Evolutionary conservation across 192 early-diverging fungal species (phyloP).

Genomic region (Fimicolochytrium jonesii): DNA sequence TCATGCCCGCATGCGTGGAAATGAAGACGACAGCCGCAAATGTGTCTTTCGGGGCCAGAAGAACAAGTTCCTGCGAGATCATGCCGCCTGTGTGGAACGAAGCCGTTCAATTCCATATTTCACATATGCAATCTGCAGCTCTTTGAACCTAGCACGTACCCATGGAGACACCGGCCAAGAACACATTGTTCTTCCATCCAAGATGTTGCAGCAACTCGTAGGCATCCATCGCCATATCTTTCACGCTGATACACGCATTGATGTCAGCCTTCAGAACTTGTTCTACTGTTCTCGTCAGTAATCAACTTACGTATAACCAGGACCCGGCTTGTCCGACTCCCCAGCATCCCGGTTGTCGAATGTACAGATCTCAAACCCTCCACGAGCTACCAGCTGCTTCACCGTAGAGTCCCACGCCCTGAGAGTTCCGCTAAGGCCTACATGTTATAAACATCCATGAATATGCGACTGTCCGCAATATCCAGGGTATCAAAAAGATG

Average conservation of each 20-base stretch:
- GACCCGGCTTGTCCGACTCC: slow-evolving; percentile 35
- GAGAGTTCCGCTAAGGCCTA: slow-evolving; percentile 24
- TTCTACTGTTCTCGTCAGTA: no score
- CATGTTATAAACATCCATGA: no score
- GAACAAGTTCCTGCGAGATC: slow-evolving; percentile 71
- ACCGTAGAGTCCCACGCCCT: slow-evolving; percentile 54
- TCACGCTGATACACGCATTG: slow-evolving; percentile 39
- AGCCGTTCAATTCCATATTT: background rate
- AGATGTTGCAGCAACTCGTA: slow-evolving; percentile 64
- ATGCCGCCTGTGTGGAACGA: slow-evolving; percentile 37
- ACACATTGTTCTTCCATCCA: slow-evolving; percentile 65
- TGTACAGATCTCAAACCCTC: slow-evolving; percentile 61
- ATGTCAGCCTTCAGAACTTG: no score
- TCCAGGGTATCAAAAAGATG: slow-evolving; percentile 3
- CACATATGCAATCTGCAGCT: background rate
- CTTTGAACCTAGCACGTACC: no score
- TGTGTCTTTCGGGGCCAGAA: slow-evolving; percentile 48
- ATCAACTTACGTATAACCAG: slow-evolving; percentile 52
- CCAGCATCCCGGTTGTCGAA: slow-evolving; percentile 88
- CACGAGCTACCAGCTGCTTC: slow-evolving; percentile 58
- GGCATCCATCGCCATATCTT: slow-evolving; percentile 77
- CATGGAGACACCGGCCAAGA: slow-evolving; percentile 79
- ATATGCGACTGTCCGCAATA: no score
- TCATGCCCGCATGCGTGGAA: slow-evolving; percentile 53
- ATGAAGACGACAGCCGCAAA: slow-evolving; percentile 56